Evolutionary conservation across 768 basidiomycete species (phyloP).

Genomic region (Leccinum barrowsii): DNA sequence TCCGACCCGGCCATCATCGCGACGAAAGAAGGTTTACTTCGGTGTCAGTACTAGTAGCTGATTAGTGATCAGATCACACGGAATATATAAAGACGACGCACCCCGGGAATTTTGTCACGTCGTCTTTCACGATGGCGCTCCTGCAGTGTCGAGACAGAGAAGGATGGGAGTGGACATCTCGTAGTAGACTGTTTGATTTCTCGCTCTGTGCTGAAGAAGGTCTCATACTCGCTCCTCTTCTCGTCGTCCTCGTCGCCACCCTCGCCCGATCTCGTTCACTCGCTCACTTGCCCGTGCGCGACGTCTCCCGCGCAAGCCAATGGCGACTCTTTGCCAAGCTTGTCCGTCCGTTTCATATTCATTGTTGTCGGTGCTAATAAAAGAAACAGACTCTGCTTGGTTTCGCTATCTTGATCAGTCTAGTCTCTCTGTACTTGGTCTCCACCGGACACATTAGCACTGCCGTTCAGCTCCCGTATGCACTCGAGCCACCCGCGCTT

Average conservation of each 20-base stretch:
- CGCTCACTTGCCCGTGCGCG: slow-evolving; percentile 22
- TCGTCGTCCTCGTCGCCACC: slow-evolving; percentile 43
- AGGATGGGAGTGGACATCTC: slow-evolving; percentile 65
- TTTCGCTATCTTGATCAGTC: slow-evolving; percentile 46
- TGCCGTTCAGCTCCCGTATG: slow-evolving; percentile 47
- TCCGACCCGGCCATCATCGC: neutral
- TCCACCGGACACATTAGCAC: slow-evolving; percentile 30
- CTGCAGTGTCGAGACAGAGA: slow-evolving; percentile 50
- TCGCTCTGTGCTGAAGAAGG: slow-evolving; percentile 84
- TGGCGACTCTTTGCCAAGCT: slow-evolving; percentile 59
- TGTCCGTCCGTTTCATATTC: slow-evolving; percentile 40
- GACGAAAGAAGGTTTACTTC: neutral
- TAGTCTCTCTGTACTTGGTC: slow-evolving; percentile 41
- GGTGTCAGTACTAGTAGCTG: no score
- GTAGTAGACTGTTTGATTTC: slow-evolving; percentile 62
- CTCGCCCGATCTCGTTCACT: slow-evolving; percentile 37
- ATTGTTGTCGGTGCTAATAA: neutral
- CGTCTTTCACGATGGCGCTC: slow-evolving; percentile 31
- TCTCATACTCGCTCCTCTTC: slow-evolving; percentile 51
- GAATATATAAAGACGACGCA: neutral
- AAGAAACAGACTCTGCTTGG: slow-evolving; percentile 43
- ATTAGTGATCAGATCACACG: neutral
- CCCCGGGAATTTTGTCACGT: neutral
- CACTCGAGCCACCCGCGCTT: slow-evolving; percentile 57
- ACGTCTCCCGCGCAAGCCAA: slow-evolving; percentile 45